Conservation (phyloP, 2,329 filamentous ascomycete species). For the Monilinia fructicola region DNA sequence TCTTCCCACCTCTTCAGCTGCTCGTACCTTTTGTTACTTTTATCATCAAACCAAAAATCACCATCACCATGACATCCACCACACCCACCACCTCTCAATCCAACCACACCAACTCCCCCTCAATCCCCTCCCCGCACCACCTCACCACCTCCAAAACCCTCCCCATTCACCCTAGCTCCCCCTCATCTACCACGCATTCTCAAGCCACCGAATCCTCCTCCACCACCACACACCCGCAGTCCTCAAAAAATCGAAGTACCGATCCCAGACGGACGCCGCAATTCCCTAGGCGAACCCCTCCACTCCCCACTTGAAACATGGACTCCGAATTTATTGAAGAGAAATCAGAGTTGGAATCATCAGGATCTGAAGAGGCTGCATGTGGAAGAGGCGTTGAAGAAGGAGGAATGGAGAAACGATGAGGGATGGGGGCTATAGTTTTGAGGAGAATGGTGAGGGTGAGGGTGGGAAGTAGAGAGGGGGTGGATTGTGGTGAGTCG, state of each 20-base stretch:
- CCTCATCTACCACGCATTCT: too few relatives aligned
- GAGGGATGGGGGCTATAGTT: conserved; percentile 6
- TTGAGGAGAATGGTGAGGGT: neutral
- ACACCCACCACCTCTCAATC: neutral
- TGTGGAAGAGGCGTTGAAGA: conserved; percentile 1
- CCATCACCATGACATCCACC: conserved; percentile 5
- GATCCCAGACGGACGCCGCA: conserved; percentile 34
- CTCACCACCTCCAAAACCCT: neutral
- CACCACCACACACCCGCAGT: too few relatives aligned
- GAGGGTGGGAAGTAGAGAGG: neutral
- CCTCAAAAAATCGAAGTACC: neutral
- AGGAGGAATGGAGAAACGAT: conserved; percentile 13
- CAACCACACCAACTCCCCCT: neutral
- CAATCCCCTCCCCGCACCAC: conserved; percentile 5
- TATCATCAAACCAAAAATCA: neutral
- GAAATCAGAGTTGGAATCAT: conserved; percentile 34
- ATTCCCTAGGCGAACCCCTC: conserved; percentile 33
- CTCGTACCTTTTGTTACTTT: neutral
- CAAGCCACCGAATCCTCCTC: neutral
- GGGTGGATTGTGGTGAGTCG: too few relatives aligned
- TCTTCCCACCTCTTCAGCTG: neutral
- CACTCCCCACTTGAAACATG: conserved; percentile 32
- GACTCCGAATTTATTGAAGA: conserved; percentile 32
- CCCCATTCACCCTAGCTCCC: neutral
- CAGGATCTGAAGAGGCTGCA: conserved; percentile 37